Conservation (phyloP, 495 filamentous ascomycete genomes). For the Lophium mytilinum region DNA sequence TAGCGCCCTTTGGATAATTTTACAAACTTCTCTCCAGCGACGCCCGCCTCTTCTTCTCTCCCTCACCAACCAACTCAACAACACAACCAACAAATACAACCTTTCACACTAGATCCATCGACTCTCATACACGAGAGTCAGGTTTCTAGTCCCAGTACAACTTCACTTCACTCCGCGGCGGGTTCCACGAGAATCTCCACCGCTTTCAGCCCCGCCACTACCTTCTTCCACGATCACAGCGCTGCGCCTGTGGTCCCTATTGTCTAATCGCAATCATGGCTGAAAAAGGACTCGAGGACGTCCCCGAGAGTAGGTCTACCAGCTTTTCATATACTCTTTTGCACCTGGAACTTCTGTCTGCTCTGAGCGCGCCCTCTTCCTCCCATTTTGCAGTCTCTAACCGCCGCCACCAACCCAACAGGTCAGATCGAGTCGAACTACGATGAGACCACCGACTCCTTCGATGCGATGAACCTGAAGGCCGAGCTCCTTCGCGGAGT, state of each 20-base stretch:
- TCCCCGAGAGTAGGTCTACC: slow-evolving; percentile 63
- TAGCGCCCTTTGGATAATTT: slow-evolving; percentile 11
- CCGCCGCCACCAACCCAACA: slow-evolving; percentile 33
- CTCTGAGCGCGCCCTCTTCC: neutral
- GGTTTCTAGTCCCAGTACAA: slow-evolving; percentile 29
- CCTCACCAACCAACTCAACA: slow-evolving; percentile 1
- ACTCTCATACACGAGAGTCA: slow-evolving; percentile 33
- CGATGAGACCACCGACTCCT: slow-evolving; percentile 98
- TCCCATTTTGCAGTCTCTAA: slow-evolving; percentile 10
- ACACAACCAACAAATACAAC: slow-evolving; percentile 14
- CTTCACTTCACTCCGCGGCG: slow-evolving; percentile 25
- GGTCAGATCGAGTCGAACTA: slow-evolving; percentile 99
- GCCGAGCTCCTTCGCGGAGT: slow-evolving; percentile 95
- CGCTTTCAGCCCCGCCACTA: slow-evolving; percentile 26
- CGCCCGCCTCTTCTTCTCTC: slow-evolving; percentile 2
- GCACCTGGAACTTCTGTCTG: slow-evolving; percentile 16
- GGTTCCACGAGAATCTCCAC: slow-evolving; percentile 29
- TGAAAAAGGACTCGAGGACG: slow-evolving; percentile 93
- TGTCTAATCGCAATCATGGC: slow-evolving; percentile 81
- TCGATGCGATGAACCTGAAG: slow-evolving; percentile 96
- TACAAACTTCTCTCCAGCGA: slow-evolving; percentile 5
- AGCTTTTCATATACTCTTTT: neutral
- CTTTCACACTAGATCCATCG: slow-evolving; percentile 24
- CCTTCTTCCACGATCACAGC: slow-evolving; percentile 43
- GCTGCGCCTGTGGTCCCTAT: slow-evolving; percentile 65